A percentile compares a stretch with the other conserved stretches of the same genome.
Conservation (phyloP, 179 eudicot species). For the Sideroxylon spinosum region DNA sequence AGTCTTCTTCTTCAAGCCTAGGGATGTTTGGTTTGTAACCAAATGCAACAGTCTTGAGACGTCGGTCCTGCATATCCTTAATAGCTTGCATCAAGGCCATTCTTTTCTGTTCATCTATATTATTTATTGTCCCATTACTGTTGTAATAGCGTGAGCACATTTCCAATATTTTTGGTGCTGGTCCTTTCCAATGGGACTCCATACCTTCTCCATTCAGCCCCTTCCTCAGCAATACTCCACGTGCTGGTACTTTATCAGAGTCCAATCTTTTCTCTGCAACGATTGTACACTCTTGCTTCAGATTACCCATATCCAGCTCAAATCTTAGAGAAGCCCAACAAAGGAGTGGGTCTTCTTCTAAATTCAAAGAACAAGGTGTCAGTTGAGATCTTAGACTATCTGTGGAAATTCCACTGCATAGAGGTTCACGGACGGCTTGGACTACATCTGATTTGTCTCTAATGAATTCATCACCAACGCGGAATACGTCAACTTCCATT, state of each 20-base stretch:
- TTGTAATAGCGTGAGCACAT: slow-evolving; percentile 21
- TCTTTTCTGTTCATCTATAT: neutral
- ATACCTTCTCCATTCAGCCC: neutral
- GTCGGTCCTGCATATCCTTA: slow-evolving; percentile 3
- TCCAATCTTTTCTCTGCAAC: neutral
- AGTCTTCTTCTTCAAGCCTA: neutral
- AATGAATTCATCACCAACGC: slow-evolving; percentile 15
- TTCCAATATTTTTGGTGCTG: slow-evolving; percentile 4
- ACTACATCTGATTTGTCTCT: neutral
- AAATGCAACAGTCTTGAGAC: slow-evolving; percentile 20
- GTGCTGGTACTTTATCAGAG: neutral
- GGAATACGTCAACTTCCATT: slow-evolving; percentile 18
- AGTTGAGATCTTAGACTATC: neutral
- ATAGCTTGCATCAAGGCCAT: neutral
- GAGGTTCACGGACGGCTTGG: slow-evolving; percentile 13
- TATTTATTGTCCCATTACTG: neutral
- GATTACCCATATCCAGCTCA: neutral
- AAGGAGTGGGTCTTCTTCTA: neutral
- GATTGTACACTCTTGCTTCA: neutral
- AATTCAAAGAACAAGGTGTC: neutral
- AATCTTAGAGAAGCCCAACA: slow-evolving; percentile 17
- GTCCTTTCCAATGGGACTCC: slow-evolving; percentile 20
- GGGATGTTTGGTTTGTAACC: neutral
- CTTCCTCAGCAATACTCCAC: slow-evolving; percentile 14
- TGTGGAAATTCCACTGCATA: slow-evolving; percentile 17